phyloP scores from a whole-genome alignment of 2,329 filamentous ascomycete species.

The Exophiala alcalophila region DNA sequence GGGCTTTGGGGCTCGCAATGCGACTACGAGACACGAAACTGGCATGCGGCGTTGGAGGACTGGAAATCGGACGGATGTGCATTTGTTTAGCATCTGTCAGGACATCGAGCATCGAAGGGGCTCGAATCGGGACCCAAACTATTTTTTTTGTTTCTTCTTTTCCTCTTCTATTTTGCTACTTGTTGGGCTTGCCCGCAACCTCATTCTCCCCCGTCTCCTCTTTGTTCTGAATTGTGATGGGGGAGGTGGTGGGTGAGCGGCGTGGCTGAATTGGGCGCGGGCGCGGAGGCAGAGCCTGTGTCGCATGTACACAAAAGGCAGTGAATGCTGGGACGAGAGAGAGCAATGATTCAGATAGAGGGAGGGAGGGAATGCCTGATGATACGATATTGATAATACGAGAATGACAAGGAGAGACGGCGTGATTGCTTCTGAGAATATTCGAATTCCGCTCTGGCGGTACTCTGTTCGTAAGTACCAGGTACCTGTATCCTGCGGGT shows the following conservation, averaged over 20 bases:
- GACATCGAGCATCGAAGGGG: not conserved
- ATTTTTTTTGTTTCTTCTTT: not conserved
- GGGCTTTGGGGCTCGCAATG: slow-evolving; percentile 17
- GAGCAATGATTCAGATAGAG: no score
- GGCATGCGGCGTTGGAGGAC: slow-evolving; percentile 22
- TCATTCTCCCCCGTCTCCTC: not conserved
- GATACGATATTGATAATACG: no score
- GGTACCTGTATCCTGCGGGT: no score
- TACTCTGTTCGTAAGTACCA: no score
- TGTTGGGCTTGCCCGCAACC: not conserved
- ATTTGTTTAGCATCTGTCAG: no score
- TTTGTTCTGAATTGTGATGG: no score
- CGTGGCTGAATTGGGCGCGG: not conserved
- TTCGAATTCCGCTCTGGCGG: no score
- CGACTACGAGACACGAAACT: slow-evolving; percentile 27
- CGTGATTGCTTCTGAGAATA: no score
- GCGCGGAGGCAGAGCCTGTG: slow-evolving; percentile 1
- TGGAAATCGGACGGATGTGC: slow-evolving; percentile 8
- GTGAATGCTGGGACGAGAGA: no score
- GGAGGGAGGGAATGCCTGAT: no score
- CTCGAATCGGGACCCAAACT: not conserved
- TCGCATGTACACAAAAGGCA: slow-evolving; percentile 7
- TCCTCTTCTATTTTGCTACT: not conserved
- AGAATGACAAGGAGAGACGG: no score
- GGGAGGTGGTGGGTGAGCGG: not conserved